Base-by-base conservation (phyloP, 768 basidiomycete genomes). In the Termitomyces sp. region DNA sequence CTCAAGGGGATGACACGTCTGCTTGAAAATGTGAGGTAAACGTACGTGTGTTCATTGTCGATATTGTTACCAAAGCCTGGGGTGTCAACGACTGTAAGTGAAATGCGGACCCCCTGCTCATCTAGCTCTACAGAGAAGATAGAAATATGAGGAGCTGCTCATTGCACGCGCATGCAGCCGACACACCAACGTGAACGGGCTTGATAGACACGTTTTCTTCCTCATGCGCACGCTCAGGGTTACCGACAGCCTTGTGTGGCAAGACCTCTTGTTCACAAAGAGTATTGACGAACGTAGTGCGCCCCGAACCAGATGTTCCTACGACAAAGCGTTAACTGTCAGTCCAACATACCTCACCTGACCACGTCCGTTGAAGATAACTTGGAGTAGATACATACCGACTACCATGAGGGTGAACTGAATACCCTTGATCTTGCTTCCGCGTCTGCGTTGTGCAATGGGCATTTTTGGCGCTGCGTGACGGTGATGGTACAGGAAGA, bases 271-370 rank as follows among this genome's bases (percentile, higher is more conserved):
- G 82, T 73, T 94, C 92, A 75, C 91, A 92, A 48, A 96, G 86
- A 46, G 93, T 95, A 78, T 96, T 96, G 70, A 96, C 90, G 68
- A 96, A 94, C 43, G 93, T 94, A 47, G 92, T 94, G 57, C 92
- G 83, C 31, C 91, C 91, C 55, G 91, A 92, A 46, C 93, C 93
- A 68, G 92, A 92, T 61, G 89, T 88, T 72, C 93, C 93, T 95
- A 66, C 43, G 54, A 59, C 40, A 53, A 42, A 20, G 12, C 40
- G 52, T 57, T 43, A 25, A 11, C 15, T 40, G 48, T 56, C 31
- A 49, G 12, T 11, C 11, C 5, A 15, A 17, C 7, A 29, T 7
- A 5, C 15, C 56, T 42, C 43, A 12, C 31, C 1, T 9, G n/a
- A 31, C 20, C n/a, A 58, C 12, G 32, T 38, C 5, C 32, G 20